Conservation (phyloP, 2,329 filamentous ascomycete genomes). For the Purpureocillium lavendulum region DNA sequence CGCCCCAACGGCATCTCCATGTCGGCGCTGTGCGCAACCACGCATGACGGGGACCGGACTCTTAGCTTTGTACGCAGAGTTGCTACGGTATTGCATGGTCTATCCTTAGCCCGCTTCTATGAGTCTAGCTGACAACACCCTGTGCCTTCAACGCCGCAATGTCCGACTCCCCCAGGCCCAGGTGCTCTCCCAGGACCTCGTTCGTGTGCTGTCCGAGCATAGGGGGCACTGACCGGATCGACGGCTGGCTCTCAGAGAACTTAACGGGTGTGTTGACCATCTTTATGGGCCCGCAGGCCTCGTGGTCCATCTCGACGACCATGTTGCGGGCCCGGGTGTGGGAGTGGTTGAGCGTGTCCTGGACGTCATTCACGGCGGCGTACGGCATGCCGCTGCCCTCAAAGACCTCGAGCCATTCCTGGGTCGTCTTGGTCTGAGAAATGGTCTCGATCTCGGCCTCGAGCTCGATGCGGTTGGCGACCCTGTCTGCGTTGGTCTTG, state of each 20-base stretch:
- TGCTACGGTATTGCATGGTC: neutral
- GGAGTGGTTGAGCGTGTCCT: slow-evolving; percentile 71
- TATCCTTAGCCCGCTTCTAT: neutral
- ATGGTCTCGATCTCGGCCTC: slow-evolving; percentile 71
- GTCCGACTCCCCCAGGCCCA: slow-evolving; percentile 50
- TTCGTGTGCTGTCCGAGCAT: slow-evolving; percentile 81
- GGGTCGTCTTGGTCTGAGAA: slow-evolving; percentile 69
- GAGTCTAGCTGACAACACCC: slow-evolving; percentile 53
- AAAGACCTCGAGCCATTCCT: slow-evolving; percentile 78
- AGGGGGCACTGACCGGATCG: slow-evolving; percentile 70
- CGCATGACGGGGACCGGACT: too few species aligned
- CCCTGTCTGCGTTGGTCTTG: slow-evolving; percentile 52
- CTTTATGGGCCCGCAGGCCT: slow-evolving; percentile 74
- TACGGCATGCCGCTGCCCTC: slow-evolving; percentile 91
- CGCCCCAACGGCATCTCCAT: too few species aligned
- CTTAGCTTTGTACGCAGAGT: too few species aligned
- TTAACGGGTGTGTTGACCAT: slow-evolving; percentile 93
- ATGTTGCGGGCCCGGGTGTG: slow-evolving; percentile 82
- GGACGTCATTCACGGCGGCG: slow-evolving; percentile 88
- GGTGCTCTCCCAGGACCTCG: slow-evolving; percentile 58
- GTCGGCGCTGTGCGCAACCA: too few species aligned
- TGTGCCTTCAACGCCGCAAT: slow-evolving; percentile 55
- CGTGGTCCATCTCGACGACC: slow-evolving; percentile 83
- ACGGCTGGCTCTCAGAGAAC: slow-evolving; percentile 74
- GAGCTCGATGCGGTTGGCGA: slow-evolving; percentile 65